phyloP scores from a whole-genome alignment of 139 green algal genomes.

The Monoraphidium neglectum region DNA sequence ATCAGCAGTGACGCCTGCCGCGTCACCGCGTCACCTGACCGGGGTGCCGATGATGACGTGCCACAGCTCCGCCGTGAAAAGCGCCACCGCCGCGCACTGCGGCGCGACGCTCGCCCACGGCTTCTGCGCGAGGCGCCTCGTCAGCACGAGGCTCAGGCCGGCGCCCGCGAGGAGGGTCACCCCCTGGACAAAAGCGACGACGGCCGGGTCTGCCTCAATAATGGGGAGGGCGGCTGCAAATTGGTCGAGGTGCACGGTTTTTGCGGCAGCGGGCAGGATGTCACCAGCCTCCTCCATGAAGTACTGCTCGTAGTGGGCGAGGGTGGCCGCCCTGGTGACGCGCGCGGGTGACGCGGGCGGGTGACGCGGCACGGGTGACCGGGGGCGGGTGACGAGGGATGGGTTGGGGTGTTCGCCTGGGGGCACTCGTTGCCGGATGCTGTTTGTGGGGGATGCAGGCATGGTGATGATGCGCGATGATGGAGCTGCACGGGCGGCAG shows the following conservation, averaged over 20 bases:
- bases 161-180: constrained; percentile 46
- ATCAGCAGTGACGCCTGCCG: too few species aligned
- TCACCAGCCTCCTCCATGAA: constrained; percentile 55
- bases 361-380: too few species aligned
- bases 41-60: too few species aligned
- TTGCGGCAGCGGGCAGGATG: constrained; percentile 43
- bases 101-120: constrained; percentile 55
- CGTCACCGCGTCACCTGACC: constrained; percentile 29
- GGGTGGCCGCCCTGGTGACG: constrained; percentile 52
- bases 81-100: constrained; percentile 43
- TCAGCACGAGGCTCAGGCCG: constrained; percentile 49
- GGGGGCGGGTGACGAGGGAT: too few species aligned
- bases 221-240: background rate
- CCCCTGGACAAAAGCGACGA: constrained; percentile 57
- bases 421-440: too few species aligned
- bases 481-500: too few species aligned
- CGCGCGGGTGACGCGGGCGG: too few species aligned
- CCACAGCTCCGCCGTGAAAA: constrained; percentile 70
- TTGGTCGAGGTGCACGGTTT: background rate
- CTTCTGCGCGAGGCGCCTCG: constrained; percentile 45
- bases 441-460: too few species aligned
- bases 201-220: constrained; percentile 20
- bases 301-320: constrained; percentile 59
- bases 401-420: too few species aligned
- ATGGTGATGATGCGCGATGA: too few species aligned